A percentile compares a stretch with the other conserved stretches of the same genome.
Evolutionary conservation across 192 early-diverging fungal genomes (phyloP).

Genomic region (Ambispora gerdemannii): DNA sequence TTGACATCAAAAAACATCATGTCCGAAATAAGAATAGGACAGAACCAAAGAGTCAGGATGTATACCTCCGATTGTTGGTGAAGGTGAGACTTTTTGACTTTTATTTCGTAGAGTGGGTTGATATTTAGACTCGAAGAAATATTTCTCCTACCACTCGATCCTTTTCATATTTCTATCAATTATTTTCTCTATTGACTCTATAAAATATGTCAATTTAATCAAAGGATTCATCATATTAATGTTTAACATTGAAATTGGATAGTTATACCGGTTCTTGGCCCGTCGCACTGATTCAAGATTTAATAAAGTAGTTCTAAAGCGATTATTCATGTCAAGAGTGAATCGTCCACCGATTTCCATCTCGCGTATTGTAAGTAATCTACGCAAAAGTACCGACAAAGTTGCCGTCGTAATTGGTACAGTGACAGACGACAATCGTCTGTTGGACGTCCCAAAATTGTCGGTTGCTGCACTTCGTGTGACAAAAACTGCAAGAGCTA

Average conservation of each 20-base stretch:
- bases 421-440: slow-evolving; percentile 93
- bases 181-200: background rate
- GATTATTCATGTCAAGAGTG: slow-evolving; percentile 97
- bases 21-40: slow-evolving; percentile 88
- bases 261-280: slow-evolving; percentile 98
- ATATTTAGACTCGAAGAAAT: too few relatives aligned
- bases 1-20: slow-evolving; percentile 99
- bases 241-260: background rate
- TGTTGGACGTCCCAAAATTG: slow-evolving; percentile 84
- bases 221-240: background rate
- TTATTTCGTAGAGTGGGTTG: too few relatives aligned
- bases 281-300: slow-evolving; percentile 98
- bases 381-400: slow-evolving; percentile 68
- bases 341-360: slow-evolving; percentile 95
- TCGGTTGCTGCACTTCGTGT: slow-evolving; percentile 93
- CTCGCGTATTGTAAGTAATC: slow-evolving; percentile 79
- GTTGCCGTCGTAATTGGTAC: slow-evolving; percentile 96
- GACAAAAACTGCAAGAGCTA: slow-evolving; percentile 93
- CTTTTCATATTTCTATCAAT: too few relatives aligned
- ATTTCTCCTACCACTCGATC: too few relatives aligned
- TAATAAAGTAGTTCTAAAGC: slow-evolving; percentile 98
- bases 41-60: slow-evolving; percentile 90
- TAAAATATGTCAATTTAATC: background rate
- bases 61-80: slow-evolving; percentile 97
- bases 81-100: slow-evolving; percentile 84